Percentiles rank a stretch among this genome's conserved stretches.
Evolutionary conservation across 2,329 filamentous ascomycete genomes (phyloP).

Genomic region (Berkeleyomyces rouxiae): DNA sequence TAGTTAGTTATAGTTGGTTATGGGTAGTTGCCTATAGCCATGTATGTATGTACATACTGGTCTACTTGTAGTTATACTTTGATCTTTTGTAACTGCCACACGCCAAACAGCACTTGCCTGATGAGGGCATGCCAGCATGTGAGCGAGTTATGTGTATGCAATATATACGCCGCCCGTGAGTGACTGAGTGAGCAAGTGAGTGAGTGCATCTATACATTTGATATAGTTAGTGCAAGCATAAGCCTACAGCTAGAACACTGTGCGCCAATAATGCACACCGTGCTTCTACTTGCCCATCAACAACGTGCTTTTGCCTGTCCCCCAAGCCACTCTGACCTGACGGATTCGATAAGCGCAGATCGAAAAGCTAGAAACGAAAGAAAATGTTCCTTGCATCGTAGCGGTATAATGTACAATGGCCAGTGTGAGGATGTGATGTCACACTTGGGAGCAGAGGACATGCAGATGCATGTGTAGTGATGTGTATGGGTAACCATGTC

Average conservation of each 20-base stretch:
- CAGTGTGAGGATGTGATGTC: neutral
- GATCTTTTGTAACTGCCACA: neutral
- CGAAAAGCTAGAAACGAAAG: neutral
- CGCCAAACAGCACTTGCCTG: neutral
- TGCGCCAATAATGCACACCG: neutral
- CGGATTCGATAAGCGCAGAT: neutral
- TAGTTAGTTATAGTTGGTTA: too few species aligned
- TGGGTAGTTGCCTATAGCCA: too few species aligned
- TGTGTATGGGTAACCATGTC: neutral
- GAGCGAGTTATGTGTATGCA: too few species aligned
- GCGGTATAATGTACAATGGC: neutral
- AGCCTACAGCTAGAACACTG: neutral
- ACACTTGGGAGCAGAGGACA: neutral
- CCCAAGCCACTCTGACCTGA: neutral
- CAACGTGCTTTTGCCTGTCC: too few species aligned
- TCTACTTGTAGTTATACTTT: too few species aligned
- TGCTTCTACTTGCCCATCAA: neutral
- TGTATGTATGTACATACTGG: too few species aligned
- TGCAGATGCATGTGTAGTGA: neutral
- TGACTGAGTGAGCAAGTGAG: neutral
- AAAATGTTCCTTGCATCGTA: slow-evolving; percentile 1
- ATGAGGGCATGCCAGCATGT: neutral
- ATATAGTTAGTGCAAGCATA: neutral
- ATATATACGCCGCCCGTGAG: too few species aligned
- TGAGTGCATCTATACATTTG: neutral